Evolutionary conservation across 345 rosid species (phyloP).

Genomic region (Carallia brachiata): DNA sequence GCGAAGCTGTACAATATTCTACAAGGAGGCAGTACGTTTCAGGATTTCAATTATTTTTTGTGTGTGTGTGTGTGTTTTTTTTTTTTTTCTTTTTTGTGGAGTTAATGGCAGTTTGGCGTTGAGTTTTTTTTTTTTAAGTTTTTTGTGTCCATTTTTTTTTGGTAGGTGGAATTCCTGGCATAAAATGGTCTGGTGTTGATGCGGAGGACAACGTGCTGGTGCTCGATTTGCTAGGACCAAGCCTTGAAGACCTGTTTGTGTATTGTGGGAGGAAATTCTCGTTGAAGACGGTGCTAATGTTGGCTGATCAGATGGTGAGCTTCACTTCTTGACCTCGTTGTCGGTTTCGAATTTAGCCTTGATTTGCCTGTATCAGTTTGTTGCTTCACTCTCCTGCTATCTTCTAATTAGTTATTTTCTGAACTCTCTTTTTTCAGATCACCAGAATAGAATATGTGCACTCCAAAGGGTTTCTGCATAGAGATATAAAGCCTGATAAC

Average conservation of each 20-base stretch:
- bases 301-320: constrained; percentile 93
- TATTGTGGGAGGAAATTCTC: constrained; percentile 93
- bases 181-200: constrained; percentile 87
- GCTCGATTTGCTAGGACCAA: constrained; percentile 92
- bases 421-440: constrained; percentile 32
- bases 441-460: constrained; percentile 70
- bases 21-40: constrained; percentile 82
- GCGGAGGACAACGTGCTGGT: constrained; percentile 78
- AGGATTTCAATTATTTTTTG: background rate
- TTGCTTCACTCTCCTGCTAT: no score
- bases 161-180: constrained; percentile 78
- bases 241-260: constrained; percentile 88
- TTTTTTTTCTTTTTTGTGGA: background rate
- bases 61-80: no score
- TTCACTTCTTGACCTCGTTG: background rate
- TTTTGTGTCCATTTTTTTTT: background rate
- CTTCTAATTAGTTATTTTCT: constrained; percentile 4
- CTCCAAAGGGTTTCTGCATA: constrained; percentile 76
- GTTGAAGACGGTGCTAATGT: constrained; percentile 76
- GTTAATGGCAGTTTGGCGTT: background rate
- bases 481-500: constrained; percentile 83
- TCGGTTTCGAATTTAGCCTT: background rate
- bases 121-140: background rate
- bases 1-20: constrained; percentile 78
- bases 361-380: background rate